A percentile compares a stretch with the other conserved stretches of the same genome.
Evolutionary conservation across 306 rosid genomes (phyloP).

Genomic region (Vachellia pachyceras): DNA sequence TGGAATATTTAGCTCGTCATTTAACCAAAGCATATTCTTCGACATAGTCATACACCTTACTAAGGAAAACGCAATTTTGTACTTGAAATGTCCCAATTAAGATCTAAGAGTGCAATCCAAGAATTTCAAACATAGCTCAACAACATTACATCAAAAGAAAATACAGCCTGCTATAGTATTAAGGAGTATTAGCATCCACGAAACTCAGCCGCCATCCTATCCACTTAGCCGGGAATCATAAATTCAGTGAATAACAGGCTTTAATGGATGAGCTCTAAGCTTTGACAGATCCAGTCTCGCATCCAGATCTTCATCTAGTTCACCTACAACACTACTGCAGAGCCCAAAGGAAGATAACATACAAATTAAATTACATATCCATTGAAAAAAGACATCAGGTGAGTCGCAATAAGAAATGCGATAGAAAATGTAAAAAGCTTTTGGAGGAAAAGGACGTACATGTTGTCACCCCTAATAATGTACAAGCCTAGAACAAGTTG

Average conservation of each 20-base stretch:
- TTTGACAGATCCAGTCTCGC: conserved; percentile 77
- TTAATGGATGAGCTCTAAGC: conserved; percentile 88
- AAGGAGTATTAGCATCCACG: conserved; percentile 1
- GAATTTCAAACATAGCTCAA: background rate
- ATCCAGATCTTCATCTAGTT: conserved; percentile 92
- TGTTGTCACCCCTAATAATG: conserved; percentile 96
- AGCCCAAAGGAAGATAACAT: conserved; percentile 27
- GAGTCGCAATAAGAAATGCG: conserved; percentile 25
- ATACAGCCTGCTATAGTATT: background rate
- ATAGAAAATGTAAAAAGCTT: background rate
- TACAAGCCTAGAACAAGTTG: conserved; percentile 90
- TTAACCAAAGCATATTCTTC: conserved; percentile 3
- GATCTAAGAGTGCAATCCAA: background rate
- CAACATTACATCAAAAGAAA: background rate
- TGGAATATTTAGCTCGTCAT: conserved; percentile 2
- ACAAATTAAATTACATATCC: background rate
- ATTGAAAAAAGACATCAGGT: background rate
- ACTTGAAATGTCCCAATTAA: background rate
- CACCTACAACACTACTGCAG: conserved; percentile 97
- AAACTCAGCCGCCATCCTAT: conserved; percentile 10
- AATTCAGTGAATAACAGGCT: conserved; percentile 83
- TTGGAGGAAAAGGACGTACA: conserved; percentile 52
- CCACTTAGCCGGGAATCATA: conserved; percentile 9
- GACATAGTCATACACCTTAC: conserved; percentile 9
- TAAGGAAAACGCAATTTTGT: background rate